These are phyloP conservation scores for Aechmea fasciata DNA, from an alignment of 176 grass and related monocot genomes.

Conservation along the genomic window DNA sequence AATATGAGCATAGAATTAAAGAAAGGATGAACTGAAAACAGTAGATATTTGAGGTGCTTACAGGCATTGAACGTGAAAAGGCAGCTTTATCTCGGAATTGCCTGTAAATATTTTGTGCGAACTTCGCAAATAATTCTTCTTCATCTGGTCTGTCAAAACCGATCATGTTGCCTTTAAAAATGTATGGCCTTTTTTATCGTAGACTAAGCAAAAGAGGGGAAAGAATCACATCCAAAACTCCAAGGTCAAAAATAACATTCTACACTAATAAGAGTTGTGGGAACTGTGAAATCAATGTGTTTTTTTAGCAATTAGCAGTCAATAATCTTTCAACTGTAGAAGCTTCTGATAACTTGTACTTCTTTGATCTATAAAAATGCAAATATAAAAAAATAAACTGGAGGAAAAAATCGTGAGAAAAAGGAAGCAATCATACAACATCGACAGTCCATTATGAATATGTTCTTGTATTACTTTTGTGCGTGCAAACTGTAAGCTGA, in stretches of 20 bases:
- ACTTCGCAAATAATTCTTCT: slow-evolving; percentile 74
- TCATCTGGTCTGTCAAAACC: slow-evolving; percentile 62
- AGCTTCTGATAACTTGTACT: too few species aligned
- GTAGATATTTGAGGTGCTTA: slow-evolving; percentile 30
- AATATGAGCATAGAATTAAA: slow-evolving; percentile 19
- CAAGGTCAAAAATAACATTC: not conserved
- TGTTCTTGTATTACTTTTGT: not conserved
- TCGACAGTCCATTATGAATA: not conserved
- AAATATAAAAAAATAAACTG: too few species aligned
- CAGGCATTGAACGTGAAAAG: slow-evolving; percentile 79
- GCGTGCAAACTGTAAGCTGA: not conserved
- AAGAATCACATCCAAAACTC: slow-evolving; percentile 10
- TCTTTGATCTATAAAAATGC: too few species aligned
- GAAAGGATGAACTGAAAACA: slow-evolving; percentile 13
- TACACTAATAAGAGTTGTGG: not conserved
- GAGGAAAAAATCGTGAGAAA: too few species aligned
- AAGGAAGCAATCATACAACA: too few species aligned
- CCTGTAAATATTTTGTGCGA: slow-evolving; percentile 62
- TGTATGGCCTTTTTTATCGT: slow-evolving; percentile 4
- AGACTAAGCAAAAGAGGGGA: slow-evolving; percentile 13
- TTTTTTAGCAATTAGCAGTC: not conserved
- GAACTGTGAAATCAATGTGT: not conserved
- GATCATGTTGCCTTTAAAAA: slow-evolving; percentile 9
- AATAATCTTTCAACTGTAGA: not conserved
- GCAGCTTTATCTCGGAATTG: slow-evolving; percentile 94